These are phyloP conservation scores for Tolypocladium cylindrosporum DNA, from an alignment of 2,329 filamentous ascomycete species.

Conservation along the genomic window DNA sequence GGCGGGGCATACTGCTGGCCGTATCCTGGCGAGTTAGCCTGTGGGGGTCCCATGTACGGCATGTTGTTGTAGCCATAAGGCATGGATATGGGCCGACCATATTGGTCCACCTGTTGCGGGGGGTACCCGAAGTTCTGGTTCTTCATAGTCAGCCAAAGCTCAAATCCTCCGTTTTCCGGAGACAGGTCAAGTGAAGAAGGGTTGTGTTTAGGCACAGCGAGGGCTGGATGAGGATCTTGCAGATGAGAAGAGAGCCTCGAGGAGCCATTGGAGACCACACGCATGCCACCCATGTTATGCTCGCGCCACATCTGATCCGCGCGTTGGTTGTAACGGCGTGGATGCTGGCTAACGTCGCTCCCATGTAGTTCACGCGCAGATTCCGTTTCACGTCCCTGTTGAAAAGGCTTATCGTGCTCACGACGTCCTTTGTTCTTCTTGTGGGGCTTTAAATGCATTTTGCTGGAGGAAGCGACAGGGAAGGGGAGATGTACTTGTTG, in stretches of 20 bases:
- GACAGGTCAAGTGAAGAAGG: conserved; percentile 46
- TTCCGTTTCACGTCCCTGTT: conserved; percentile 26
- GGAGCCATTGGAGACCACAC: conserved; percentile 10
- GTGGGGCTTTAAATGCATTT: conserved; percentile 26
- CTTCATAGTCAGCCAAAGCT: conserved; percentile 61
- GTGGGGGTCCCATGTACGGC: conserved; percentile 37
- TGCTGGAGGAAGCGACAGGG: conserved; percentile 18
- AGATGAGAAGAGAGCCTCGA: conserved; percentile 6
- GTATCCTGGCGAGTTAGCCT: conserved; percentile 39
- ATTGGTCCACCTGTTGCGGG: conserved; percentile 31
- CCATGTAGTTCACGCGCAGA: conserved; percentile 22
- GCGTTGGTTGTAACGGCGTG: conserved; percentile 36
- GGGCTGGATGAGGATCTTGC: conserved; percentile 5
- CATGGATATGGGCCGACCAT: conserved; percentile 25
- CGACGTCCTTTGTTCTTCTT: conserved; percentile 37
- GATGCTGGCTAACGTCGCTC: conserved; percentile 24
- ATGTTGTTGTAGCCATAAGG: conserved; percentile 35
- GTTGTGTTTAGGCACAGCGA: conserved; percentile 5
- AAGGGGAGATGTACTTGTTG: conserved; percentile 50
- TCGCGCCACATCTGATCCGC: conserved; percentile 24
- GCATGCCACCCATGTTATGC: conserved; percentile 11
- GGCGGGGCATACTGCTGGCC: conserved; percentile 33
- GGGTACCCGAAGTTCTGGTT: conserved; percentile 54
- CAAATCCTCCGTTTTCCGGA: conserved; percentile 60
- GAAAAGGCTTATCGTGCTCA: conserved; percentile 36